phyloP scores from a whole-genome alignment of 345 rosid species.

The Citrus australasica region DNA sequence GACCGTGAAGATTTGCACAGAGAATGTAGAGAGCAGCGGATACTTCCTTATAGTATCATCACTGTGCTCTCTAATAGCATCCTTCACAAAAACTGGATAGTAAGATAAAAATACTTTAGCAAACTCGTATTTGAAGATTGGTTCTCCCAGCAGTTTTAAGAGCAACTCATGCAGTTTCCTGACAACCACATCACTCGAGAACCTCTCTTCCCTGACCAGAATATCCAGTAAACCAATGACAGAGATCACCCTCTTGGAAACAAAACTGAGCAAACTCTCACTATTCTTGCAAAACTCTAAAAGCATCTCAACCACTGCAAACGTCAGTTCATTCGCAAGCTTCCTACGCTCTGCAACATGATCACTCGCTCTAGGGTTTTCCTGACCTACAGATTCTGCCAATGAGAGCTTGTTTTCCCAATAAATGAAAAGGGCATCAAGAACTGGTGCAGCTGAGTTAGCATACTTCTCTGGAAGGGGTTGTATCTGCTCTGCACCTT shows the following conservation, averaged over 20 bases:
- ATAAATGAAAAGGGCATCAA: constrained; percentile 57
- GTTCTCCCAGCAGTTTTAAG: constrained; percentile 83
- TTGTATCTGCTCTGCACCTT: constrained; percentile 89
- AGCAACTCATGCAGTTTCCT: constrained; percentile 73
- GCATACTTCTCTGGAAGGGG: constrained; percentile 70
- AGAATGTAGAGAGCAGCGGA: constrained; percentile 63
- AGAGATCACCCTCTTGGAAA: constrained; percentile 58
- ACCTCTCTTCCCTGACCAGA: constrained; percentile 76
- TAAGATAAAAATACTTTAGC: constrained; percentile 76
- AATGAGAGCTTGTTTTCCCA: constrained; percentile 61
- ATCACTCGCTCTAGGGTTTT: constrained; percentile 33
- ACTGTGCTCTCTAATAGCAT: constrained; percentile 50
- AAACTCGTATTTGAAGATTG: constrained; percentile 80
- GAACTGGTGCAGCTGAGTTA: constrained; percentile 65
- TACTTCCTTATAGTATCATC: constrained; percentile 42
- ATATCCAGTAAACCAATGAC: constrained; percentile 58
- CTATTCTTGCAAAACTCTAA: constrained; percentile 67
- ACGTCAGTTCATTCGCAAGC: constrained; percentile 64
- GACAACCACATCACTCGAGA: constrained; percentile 41
- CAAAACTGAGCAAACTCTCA: constrained; percentile 92
- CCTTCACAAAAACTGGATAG: constrained; percentile 64
- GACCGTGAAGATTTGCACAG: constrained; percentile 94
- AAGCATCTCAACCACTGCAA: constrained; percentile 71
- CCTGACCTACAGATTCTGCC: constrained; percentile 38
- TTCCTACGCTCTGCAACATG: constrained; percentile 25